Conservation (phyloP, 139 green algal genomes). For the Nannochloris sp. region DNA sequence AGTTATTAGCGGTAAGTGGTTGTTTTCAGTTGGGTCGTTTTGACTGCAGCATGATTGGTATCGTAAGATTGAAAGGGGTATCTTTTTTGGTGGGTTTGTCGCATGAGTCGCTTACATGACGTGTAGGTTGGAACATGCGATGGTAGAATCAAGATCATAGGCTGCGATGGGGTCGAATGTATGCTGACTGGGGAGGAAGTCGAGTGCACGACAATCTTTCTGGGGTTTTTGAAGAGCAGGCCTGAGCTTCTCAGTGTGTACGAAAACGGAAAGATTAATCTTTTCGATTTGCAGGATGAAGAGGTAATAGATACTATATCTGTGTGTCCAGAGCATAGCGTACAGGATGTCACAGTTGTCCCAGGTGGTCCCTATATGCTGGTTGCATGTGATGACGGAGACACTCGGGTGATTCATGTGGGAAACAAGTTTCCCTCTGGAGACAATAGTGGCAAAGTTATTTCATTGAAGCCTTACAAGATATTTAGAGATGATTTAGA, state of each 20-base stretch:
- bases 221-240: constrained; percentile 33
- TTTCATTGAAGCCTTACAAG: constrained; percentile 11
- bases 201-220: constrained; percentile 19
- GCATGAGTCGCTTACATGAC: not conserved
- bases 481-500: constrained; percentile 29
- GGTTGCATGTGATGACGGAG: constrained; percentile 36
- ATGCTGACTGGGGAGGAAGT: constrained; percentile 12
- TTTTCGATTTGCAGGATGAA: not conserved
- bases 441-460: not conserved
- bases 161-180: constrained; percentile 29
- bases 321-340: constrained; percentile 13
- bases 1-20: constrained; percentile 34
- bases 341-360: constrained; percentile 26
- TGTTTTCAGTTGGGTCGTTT: not conserved
- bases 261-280: not conserved
- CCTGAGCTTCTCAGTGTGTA: constrained; percentile 34
- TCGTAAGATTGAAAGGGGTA: not conserved
- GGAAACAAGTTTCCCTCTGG: not conserved
- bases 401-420: constrained; percentile 27
- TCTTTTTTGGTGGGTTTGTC: not conserved
- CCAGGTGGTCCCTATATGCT: constrained; percentile 29
- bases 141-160: constrained; percentile 39
- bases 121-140: constrained; percentile 36
- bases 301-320: not conserved
- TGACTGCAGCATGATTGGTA: not conserved